phyloP scores from a whole-genome alignment of 108 stramenopile species.

The Fragilaria radians region DNA sequence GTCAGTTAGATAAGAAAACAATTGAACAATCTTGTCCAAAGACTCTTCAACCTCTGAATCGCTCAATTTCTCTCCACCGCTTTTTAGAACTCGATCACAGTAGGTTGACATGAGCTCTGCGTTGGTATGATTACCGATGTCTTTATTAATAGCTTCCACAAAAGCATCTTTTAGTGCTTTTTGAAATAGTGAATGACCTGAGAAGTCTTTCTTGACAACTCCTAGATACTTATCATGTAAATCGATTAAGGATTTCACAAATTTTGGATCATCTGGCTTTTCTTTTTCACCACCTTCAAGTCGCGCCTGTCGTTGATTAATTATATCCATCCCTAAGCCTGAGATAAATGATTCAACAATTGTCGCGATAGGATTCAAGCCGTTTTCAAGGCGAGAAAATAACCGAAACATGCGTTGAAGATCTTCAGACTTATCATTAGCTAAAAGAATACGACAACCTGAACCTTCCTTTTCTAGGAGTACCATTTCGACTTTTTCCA shows the following conservation, averaged over 20 bases:
- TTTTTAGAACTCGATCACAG: constrained; percentile 98
- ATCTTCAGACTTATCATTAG: constrained; percentile 95
- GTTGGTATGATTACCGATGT: constrained; percentile 93
- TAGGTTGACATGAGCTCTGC: constrained; percentile 97
- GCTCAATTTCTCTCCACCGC: constrained; percentile 94
- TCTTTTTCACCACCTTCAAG: constrained; percentile 86
- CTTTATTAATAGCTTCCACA: constrained; percentile 93
- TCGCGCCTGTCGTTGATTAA: constrained; percentile 84
- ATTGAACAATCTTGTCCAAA: constrained; percentile 91
- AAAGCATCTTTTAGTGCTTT: constrained; percentile 99
- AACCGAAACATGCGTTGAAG: constrained; percentile 95
- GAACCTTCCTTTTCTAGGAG: constrained; percentile 96
- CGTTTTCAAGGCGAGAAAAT: constrained; percentile 89
- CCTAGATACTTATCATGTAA: constrained; percentile 94
- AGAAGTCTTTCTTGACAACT: constrained; percentile 89
- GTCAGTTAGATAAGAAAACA: constrained; percentile 97
- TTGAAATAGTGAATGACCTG: constrained; percentile 92
- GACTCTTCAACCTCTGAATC: constrained; percentile 93
- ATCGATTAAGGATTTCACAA: constrained; percentile 93
- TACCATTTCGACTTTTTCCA: constrained; percentile 88
- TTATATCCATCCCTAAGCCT: constrained; percentile 77
- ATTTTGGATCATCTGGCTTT: constrained; percentile 93
- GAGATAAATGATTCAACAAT: constrained; percentile 85
- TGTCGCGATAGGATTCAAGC: constrained; percentile 89
- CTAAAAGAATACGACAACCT: constrained; percentile 91